Evolutionary conservation across 306 rosid species (phyloP), one percentile per base, ranked within the genome.

Genomic region (Prunus fruticosa): DNA sequence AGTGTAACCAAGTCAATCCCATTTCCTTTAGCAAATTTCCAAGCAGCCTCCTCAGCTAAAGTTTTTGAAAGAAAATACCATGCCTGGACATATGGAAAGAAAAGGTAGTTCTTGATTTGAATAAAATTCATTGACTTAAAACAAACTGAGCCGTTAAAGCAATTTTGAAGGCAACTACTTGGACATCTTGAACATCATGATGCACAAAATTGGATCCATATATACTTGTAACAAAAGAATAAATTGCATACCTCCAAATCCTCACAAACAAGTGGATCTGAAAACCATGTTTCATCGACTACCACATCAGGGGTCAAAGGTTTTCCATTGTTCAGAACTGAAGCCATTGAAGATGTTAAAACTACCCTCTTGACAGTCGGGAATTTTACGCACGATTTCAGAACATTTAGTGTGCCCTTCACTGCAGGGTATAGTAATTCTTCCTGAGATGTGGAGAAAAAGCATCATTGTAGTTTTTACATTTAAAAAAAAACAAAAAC

Each of bases 1-100:
- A 83, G 47, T 4, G 81, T 22, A 6, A 83, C 78, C 56, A 79
- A 10, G 60, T 83, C 77, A 28, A 84, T 80, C 4, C 72, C 76
- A 22, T 80, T 76, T 18, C 64, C 80, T 45, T 84, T 46, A 2
- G 79, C 79, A 22, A 84, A 84, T 30, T 54, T 80, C 84, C 79
- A 76, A 22, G 87, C 84, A 50, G 82, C 84, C 22, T 84, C 77
- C 71, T 84, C 84, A 16, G 87, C 82, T 45, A 84, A 63, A 5
- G 77, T 80, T 51, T 84, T 84, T 9, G 84, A 61, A 27, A 79
- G 71, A 18, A 41, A 0, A 50, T 76, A 79, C 84, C 81, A 80
- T 11, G 7, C 12, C 87, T 79, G 81, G 1, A 70, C 64, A 71
- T 11, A 32, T 19, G 6, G 43, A 38, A 38, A 38, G 43, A 38